Evolutionary conservation across 2,329 filamentous ascomycete species (phyloP).

Genomic region (Trichoderma breve): DNA sequence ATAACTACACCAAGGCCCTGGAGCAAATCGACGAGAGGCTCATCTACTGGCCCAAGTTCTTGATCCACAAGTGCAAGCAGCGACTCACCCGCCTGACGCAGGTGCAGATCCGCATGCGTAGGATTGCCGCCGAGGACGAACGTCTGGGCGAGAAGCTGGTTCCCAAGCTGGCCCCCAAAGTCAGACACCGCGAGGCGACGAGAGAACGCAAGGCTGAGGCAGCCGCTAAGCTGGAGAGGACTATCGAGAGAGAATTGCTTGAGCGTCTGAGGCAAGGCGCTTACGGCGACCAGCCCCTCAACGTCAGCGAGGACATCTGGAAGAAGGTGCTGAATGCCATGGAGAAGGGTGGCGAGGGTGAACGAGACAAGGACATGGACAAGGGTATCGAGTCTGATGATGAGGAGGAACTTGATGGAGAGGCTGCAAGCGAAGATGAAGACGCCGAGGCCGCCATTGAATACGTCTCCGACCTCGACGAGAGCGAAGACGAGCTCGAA

Average conservation of each 20-base stretch:
- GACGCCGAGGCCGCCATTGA: slow-evolving; percentile 80
- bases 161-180: slow-evolving; percentile 86
- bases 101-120: slow-evolving; percentile 77
- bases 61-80: slow-evolving; percentile 95
- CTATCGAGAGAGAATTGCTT: slow-evolving; percentile 92
- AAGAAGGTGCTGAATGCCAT: slow-evolving; percentile 91
- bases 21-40: slow-evolving; percentile 81
- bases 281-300: slow-evolving; percentile 91
- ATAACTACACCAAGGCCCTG: slow-evolving; percentile 87
- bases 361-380: slow-evolving; percentile 83
- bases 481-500: slow-evolving; percentile 73
- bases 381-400: slow-evolving; percentile 74
- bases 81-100: slow-evolving; percentile 88
- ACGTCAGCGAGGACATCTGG: slow-evolving; percentile 94
- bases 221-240: slow-evolving; percentile 89
- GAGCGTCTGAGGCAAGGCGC: slow-evolving; percentile 87
- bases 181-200: slow-evolving; percentile 71
- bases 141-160: slow-evolving; percentile 85
- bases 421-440: slow-evolving; percentile 64
- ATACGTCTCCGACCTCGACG: slow-evolving; percentile 89
- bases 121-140: slow-evolving; percentile 84
- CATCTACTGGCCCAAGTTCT: slow-evolving; percentile 92
- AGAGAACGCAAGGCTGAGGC: slow-evolving; percentile 74
- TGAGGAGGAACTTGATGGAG: slow-evolving; percentile 67
- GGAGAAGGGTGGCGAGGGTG: slow-evolving; percentile 81